Conservation (phyloP, 352 stramenopile genomes). For the Pythium plurisporium region DNA sequence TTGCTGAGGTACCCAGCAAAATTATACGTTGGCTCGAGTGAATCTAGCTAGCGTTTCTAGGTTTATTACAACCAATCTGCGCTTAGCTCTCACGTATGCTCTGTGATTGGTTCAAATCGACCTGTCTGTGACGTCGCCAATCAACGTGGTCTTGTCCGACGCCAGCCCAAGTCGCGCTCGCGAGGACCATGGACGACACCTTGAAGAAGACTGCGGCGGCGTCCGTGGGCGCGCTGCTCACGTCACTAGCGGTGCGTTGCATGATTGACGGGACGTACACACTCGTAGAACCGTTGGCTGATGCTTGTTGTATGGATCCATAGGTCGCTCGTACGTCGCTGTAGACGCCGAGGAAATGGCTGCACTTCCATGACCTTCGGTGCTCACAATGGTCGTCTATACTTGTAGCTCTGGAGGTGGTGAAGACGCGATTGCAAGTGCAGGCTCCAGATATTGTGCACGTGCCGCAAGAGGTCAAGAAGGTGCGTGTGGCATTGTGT, state of each 20-base stretch:
- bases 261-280: too few species aligned
- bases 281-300: neutral
- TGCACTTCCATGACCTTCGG: neutral
- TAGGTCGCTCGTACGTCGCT: conserved; percentile 63
- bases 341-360: neutral
- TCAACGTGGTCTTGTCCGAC: neutral
- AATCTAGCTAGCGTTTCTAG: neutral
- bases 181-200: conserved; percentile 49
- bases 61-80: neutral
- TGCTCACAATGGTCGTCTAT: neutral
- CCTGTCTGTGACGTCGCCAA: neutral
- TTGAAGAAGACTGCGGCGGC: conserved; percentile 68
- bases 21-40: too few species aligned
- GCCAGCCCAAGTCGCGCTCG: neutral
- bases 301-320: neutral
- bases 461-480: conserved; percentile 37
- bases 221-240: conserved; percentile 62
- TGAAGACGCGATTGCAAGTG: conserved; percentile 80
- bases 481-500: conserved; percentile 25
- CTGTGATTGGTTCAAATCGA: conserved; percentile 1
- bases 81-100: neutral
- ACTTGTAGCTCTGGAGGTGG: conserved; percentile 68
- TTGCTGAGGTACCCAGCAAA: too few species aligned
- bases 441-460: conserved; percentile 57
- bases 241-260: conserved; percentile 58